These are phyloP conservation scores for Emmonsiellopsis sp. DNA, from an alignment of 2,329 filamentous ascomycete genomes.

Conservation along the genomic window DNA sequence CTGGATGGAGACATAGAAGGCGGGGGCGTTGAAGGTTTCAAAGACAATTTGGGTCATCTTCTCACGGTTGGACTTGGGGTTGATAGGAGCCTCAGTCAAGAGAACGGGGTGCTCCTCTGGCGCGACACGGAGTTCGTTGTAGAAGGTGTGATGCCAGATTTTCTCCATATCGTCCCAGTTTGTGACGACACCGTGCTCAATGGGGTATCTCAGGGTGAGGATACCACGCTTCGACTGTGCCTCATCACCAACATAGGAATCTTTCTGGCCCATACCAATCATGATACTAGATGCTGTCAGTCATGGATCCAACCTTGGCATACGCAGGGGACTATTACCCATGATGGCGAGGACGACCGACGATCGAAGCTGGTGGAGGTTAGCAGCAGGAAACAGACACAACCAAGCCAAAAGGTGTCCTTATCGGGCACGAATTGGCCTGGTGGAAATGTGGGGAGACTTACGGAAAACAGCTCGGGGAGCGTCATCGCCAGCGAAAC, in stretches of 20 bases:
- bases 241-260: constrained; percentile 99
- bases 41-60: constrained; percentile 99
- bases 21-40: constrained; percentile 99
- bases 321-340: constrained; percentile 56
- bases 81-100: constrained; percentile 98
- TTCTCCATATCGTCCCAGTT: constrained; percentile 99
- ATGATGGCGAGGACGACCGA: constrained; percentile 99
- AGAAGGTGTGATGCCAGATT: constrained; percentile 99
- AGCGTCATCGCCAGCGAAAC: constrained; percentile 99
- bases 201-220: constrained; percentile 97
- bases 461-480: constrained; percentile 99
- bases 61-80: constrained; percentile 99
- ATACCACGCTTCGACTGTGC: constrained; percentile 99
- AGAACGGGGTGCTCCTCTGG: constrained; percentile 99
- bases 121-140: constrained; percentile 99
- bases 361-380: constrained; percentile 73
- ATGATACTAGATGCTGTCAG: constrained; percentile 68
- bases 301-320: background rate
- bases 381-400: constrained; percentile 7
- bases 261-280: constrained; percentile 99
- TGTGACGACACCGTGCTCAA: constrained; percentile 99
- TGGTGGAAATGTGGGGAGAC: constrained; percentile 38
- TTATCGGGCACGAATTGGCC: no score
- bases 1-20: constrained; percentile 99
- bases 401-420: constrained; percentile 4